Base-by-base conservation (phyloP, 345 rosid species). In the Trapa bicornis region DNA sequence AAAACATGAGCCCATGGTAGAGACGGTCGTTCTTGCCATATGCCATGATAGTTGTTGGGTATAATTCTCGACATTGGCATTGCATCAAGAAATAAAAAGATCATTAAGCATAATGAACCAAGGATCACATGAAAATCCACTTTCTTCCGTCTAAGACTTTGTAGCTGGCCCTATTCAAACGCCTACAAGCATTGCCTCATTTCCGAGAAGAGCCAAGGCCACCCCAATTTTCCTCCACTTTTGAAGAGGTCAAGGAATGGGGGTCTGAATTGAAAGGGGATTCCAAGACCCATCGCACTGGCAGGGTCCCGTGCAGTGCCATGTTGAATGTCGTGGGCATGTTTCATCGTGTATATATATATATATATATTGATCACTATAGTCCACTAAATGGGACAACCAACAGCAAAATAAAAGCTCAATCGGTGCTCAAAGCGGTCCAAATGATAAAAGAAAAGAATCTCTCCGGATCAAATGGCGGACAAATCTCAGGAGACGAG, bases 401-500 rank as follows among this genome's bases (percentile, higher is more conserved):
- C 8, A 66, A 43, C n/a, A 6, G 0, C 3, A 39, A 39, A 39
- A 66, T 9, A 66, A 9, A 1, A 1, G 11, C 47, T 45, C 48
- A 5, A 0, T 4, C 17, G 33, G 37, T 17, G 29, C 10, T 42
- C 10, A 13, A 22, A 33, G 37, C 42, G 48, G 45, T 57, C 33
- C 56, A 50, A 6, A 1, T 50, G 22, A 58, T 50, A 4, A 15
- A 15, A 50, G 2, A 47, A 7, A 15, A 13, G 65, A 61, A 47
- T 22, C 29, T 22, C 29, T 22, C 29, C 29, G 62, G 74, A 7
- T 41, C 43, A 47, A 22, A 73, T 74, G 81, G 81, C 81, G 15
- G 80, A 82, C 80, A 79, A 79, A 71, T 76, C 81, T 53, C 75
- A 81, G 67, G 68, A 64, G 45, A 67, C 52, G 71, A 58, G 67